Evolutionary conservation across 805 yeast species (phyloP).

Genomic region (Saccharomycopsis sp.): DNA sequence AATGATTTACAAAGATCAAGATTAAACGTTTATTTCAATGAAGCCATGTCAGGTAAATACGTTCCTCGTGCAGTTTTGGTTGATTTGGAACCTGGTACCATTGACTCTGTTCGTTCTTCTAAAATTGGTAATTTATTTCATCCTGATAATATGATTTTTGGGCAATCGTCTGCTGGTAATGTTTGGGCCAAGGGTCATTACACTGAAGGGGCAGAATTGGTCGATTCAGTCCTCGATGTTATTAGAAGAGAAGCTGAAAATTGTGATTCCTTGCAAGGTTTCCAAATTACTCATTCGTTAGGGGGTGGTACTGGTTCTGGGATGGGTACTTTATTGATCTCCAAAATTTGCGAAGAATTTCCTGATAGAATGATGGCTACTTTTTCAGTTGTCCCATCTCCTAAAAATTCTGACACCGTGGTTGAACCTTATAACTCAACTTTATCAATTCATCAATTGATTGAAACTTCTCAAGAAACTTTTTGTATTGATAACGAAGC

Average conservation of each 20-base stretch:
- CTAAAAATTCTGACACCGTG: constrained; percentile 86
- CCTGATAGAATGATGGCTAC: constrained; percentile 97
- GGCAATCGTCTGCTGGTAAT: constrained; percentile 90
- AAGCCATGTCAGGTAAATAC: constrained; percentile 80
- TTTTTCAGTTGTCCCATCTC: constrained; percentile 88
- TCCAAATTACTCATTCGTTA: constrained; percentile 77
- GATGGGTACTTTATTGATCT: constrained; percentile 84
- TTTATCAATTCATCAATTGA: constrained; percentile 82
- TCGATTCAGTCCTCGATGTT: constrained; percentile 82
- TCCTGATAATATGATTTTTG: constrained; percentile 86
- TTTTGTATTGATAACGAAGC: constrained; percentile 96
- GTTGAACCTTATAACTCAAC: constrained; percentile 95
- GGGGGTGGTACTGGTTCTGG: constrained; percentile 98
- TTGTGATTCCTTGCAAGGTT: constrained; percentile 89
- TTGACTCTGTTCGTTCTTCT: constrained; percentile 76
- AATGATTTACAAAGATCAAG: constrained; percentile 47
- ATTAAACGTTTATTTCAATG: constrained; percentile 80
- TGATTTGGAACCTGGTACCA: constrained; percentile 92
- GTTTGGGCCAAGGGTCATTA: constrained; percentile 98
- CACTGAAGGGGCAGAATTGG: constrained; percentile 94
- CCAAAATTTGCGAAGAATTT: constrained; percentile 84
- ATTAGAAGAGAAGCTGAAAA: constrained; percentile 92
- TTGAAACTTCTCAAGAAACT: constrained; percentile 86
- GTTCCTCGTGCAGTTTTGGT: constrained; percentile 92
- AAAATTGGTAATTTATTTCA: constrained; percentile 81